These are phyloP conservation scores for Myxozyma kluyveri DNA, from an alignment of 805 yeast genomes.

Conservation along the genomic window DNA sequence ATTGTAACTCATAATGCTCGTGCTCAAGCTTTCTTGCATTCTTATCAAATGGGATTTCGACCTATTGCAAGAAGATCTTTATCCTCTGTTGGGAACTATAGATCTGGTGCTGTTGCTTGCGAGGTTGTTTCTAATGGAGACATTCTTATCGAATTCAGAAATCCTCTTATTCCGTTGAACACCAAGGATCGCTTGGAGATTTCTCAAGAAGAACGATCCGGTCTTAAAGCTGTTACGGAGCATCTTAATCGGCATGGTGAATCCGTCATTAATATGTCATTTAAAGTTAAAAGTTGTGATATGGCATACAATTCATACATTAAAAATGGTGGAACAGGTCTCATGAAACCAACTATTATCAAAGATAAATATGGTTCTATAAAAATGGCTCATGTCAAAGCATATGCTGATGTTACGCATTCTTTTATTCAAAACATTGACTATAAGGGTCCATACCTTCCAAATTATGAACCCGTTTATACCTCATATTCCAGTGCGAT, in stretches of 20 bases:
- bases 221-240: conserved; percentile 6
- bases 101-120: conserved; percentile 8
- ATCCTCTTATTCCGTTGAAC: conserved; percentile 43
- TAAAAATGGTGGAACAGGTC: conserved; percentile 50
- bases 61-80: conserved; percentile 63
- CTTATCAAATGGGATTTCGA: conserved; percentile 59
- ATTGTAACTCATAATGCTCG: too few relatives aligned
- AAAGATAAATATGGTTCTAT: conserved; percentile 53
- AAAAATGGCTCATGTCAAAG: conserved; percentile 50
- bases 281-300: conserved; percentile 55
- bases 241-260: conserved; percentile 58
- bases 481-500: conserved; percentile 39
- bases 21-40: conserved; percentile 57
- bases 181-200: conserved; percentile 31
- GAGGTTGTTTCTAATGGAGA: conserved; percentile 62
- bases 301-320: conserved; percentile 49
- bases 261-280: conserved; percentile 74
- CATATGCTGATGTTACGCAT: conserved; percentile 65
- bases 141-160: conserved; percentile 49
- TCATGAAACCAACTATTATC: conserved; percentile 36
- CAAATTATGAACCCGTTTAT: conserved; percentile 1
- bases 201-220: conserved; percentile 16
- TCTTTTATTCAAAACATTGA: conserved; percentile 54
- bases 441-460: background rate
- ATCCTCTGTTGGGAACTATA: conserved; percentile 41